phyloP scores from a whole-genome alignment of 805 yeast genomes.

The Kodamaea kakaduensis region DNA sequence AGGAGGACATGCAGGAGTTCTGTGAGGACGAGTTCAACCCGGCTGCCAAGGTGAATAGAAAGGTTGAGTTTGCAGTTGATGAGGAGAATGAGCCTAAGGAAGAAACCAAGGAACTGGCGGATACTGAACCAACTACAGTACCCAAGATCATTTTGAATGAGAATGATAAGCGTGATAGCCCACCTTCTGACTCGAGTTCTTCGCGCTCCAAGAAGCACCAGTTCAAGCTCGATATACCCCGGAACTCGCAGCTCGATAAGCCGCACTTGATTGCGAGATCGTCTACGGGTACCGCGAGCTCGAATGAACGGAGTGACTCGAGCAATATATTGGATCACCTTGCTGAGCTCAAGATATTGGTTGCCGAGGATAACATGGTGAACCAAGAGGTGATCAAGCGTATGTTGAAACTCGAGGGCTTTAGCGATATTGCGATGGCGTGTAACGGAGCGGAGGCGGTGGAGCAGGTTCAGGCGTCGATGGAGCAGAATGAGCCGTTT shows the following conservation, averaged over 20 bases:
- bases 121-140: neutral
- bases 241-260: slow-evolving; percentile 30
- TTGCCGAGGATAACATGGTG: slow-evolving; percentile 92
- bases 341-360: slow-evolving; percentile 52
- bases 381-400: slow-evolving; percentile 91
- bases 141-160: slow-evolving; percentile 5
- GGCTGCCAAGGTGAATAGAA: slow-evolving; percentile 47
- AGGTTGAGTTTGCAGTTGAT: slow-evolving; percentile 35
- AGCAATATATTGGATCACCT: slow-evolving; percentile 23
- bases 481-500: slow-evolving; percentile 39
- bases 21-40: slow-evolving; percentile 69
- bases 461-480: slow-evolving; percentile 51
- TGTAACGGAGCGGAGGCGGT: slow-evolving; percentile 91
- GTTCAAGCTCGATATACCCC: slow-evolving; percentile 8
- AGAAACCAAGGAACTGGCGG: neutral
- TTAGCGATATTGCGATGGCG: slow-evolving; percentile 67
- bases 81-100: slow-evolving; percentile 1
- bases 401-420: slow-evolving; percentile 84
- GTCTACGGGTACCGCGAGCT: slow-evolving; percentile 50
- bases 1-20: slow-evolving; percentile 35
- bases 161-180: slow-evolving; percentile 1
- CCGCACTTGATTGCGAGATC: slow-evolving; percentile 44
- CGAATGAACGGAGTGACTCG: slow-evolving; percentile 14
- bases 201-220: neutral
- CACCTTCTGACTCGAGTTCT: slow-evolving; percentile 2